A percentile compares a stretch with the other conserved stretches of the same genome.
Evolutionary conservation across 2,329 filamentous ascomycete genomes (phyloP).

Genomic region (Eutypa lata): DNA sequence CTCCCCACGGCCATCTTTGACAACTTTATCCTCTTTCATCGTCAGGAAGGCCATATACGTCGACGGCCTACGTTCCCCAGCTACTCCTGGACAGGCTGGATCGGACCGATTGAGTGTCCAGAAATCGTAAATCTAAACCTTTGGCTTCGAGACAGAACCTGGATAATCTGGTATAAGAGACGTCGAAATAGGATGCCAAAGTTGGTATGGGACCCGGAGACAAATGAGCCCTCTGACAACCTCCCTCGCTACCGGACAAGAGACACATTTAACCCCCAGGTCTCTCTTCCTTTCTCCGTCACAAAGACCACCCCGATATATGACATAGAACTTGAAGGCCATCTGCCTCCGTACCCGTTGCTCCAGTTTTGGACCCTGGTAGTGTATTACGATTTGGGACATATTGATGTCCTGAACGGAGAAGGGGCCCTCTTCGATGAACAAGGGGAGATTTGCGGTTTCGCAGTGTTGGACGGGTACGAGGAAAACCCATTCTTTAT

Average conservation of each 20-base stretch:
- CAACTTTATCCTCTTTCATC: neutral
- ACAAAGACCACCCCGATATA: neutral
- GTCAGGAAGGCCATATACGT: neutral
- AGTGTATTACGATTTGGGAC: neutral
- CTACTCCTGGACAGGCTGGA: neutral
- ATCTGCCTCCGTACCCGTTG: neutral
- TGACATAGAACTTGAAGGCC: neutral
- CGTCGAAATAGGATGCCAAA: neutral
- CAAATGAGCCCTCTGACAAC: neutral
- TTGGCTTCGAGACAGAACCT: neutral
- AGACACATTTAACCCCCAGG: neutral
- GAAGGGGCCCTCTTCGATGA: neutral
- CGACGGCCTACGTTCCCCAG: neutral
- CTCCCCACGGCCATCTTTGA: neutral
- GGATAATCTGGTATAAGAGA: neutral
- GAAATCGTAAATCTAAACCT: neutral
- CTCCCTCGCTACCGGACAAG: neutral
- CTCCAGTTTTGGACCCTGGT: neutral
- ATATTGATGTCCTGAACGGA: neutral
- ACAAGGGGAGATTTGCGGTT: neutral
- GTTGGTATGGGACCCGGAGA: neutral
- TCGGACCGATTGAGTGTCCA: neutral
- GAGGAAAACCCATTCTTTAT: neutral
- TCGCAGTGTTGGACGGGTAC: neutral
- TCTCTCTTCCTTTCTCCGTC: neutral